A percentile compares a stretch with the other conserved stretches of the same genome.
These are phyloP conservation scores for Prunus mume DNA, from an alignment of 306 rosid species.

Conservation along the genomic window DNA sequence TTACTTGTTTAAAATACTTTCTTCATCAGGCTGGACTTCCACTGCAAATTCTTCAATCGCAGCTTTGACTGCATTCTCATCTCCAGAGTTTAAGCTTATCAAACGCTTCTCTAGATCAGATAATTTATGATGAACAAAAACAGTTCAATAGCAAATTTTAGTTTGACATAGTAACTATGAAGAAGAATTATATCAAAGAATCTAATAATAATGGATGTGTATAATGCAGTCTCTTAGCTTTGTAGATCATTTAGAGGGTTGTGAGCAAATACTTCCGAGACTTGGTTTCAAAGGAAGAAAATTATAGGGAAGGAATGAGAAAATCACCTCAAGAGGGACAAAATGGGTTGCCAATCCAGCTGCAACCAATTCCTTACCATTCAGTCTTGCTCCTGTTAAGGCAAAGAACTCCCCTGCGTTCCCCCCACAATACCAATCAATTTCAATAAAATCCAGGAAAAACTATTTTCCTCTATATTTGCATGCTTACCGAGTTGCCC, in stretches of 20 bases:
- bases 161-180: no score
- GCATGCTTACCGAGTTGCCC: conserved; percentile 66
- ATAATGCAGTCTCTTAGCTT: no score
- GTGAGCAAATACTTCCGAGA: background rate
- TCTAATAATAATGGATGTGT: no score
- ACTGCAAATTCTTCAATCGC: no score
- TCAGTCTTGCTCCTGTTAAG: conserved; percentile 74
- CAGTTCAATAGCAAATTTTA: no score
- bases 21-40: no score
- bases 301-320: background rate
- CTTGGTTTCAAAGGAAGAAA: background rate
- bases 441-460: background rate
- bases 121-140: no score
- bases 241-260: background rate
- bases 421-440: conserved; percentile 8
- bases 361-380: conserved; percentile 76
- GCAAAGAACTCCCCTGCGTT: conserved; percentile 82
- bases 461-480: background rate
- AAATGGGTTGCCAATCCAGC: conserved; percentile 85
- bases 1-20: no score
- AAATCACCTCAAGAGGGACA: conserved; percentile 75
- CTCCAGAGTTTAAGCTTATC: no score
- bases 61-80: no score
- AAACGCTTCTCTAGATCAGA: no score
- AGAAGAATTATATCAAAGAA: no score